Conservation (phyloP, 305 asterid genomes). For the Fraxinus nigra region DNA sequence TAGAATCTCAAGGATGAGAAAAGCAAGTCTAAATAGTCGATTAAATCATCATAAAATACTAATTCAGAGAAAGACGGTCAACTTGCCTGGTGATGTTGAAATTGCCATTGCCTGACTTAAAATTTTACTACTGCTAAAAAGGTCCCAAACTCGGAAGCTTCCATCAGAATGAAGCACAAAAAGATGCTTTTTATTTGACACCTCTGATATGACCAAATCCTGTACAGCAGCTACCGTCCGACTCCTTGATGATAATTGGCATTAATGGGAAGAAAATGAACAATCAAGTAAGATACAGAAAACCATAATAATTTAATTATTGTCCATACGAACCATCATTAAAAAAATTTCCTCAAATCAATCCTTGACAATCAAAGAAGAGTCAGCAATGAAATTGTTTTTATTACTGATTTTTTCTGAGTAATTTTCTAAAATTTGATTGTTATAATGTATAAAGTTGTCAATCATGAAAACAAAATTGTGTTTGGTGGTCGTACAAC, state of each 20-base stretch:
- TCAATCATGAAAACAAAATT: conserved; percentile 2
- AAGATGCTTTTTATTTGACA: conserved; percentile 55
- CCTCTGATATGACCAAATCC: conserved; percentile 64
- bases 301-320: not conserved
- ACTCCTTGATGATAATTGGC: conserved; percentile 45
- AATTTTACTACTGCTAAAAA: conserved; percentile 51
- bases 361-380: not conserved
- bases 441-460: not conserved
- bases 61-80: conserved; percentile 6
- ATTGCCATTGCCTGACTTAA: conserved; percentile 53
- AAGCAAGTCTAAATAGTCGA: conserved; percentile 18
- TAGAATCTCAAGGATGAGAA: conserved; percentile 5
- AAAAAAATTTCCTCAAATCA: not conserved
- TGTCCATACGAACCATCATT: not conserved
- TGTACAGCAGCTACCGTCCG: conserved; percentile 60
- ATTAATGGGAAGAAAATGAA: conserved; percentile 13
- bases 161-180: conserved; percentile 95
- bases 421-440: not conserved
- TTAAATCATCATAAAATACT: conserved; percentile 22
- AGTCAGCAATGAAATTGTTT: not conserved
- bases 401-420: not conserved
- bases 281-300: not conserved
- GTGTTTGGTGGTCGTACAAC: not conserved
- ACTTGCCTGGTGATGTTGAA: conserved; percentile 55
- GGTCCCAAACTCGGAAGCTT: conserved; percentile 80